Evolutionary conservation across 1,284 basidiomycete genomes (phyloP), one percentile per base, ranked within the genome.

Genomic region (Cryptococcus floricola): DNA sequence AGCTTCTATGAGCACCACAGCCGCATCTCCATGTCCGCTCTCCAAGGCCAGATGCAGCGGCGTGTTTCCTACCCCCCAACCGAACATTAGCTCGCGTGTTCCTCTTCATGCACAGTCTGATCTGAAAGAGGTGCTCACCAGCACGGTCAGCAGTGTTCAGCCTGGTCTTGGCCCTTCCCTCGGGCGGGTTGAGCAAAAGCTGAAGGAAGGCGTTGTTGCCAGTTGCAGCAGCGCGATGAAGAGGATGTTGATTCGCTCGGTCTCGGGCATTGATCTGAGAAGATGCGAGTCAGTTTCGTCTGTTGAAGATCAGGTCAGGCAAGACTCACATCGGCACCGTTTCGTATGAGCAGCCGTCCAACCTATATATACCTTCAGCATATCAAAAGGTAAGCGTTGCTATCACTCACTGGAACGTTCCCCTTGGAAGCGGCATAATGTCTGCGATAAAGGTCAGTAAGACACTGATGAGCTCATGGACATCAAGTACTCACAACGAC

Each of bases 11-110:
- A 97, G 81, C 48, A 87, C 78, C 1, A 92, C 89, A 6, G 92
- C 93, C 6, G 86, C 88, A 72, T 91, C 87, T 27, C 89, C 93
- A 69, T 96, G 89, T 8, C 86, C 93, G 55, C 88, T 92, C 71
- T 97, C 93, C 84, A 97, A 87, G 6, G 93, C 92, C 43, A 97
- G 84, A 80, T 97, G 93, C n/a, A 97, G 80, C 1, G 93, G 91
- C 1, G 93, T 95, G 71, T 96, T 94, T 47, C 92, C 92, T 88
- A 39, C 18, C 16, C 18, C 14, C 27, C n/a, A 7, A 10, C 7
- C 31, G 31, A 34, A 34, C 41, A 27, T 43, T 39, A 51, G 39
- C 39, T 25, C 7, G 23, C 14, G 5, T 39, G n/a, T 19, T 19
- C 10, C 31, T 7, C 31, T 34, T 34, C 31, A 34, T 34, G 10